Conservation (phyloP, 2,329 filamentous ascomycete genomes). For the Gnomoniopsis sp. region DNA sequence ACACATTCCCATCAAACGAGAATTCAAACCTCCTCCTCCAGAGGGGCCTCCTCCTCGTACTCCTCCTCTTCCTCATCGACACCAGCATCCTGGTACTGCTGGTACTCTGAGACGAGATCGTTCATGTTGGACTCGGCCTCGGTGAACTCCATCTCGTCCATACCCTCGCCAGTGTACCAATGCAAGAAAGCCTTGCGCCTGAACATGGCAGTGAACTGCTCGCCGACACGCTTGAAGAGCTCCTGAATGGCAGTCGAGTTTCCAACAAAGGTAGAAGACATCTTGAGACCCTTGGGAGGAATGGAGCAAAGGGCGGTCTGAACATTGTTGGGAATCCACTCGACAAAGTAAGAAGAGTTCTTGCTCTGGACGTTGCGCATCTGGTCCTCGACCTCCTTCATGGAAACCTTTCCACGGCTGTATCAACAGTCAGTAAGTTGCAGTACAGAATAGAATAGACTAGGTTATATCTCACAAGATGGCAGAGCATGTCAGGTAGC, state of each 20-base stretch:
- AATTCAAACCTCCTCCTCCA: conserved; percentile 64
- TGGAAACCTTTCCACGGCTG: conserved; percentile 96
- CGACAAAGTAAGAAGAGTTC: conserved; percentile 99
- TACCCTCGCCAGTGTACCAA: conserved; percentile 99
- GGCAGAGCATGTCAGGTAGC: conserved; percentile 98
- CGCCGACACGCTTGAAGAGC: conserved; percentile 99
- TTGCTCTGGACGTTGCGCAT: conserved; percentile 99
- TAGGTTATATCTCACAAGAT: conserved; percentile 69
- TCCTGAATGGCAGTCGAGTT: conserved; percentile 99
- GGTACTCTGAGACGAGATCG: conserved; percentile 98
- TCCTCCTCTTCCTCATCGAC: conserved; percentile 97
- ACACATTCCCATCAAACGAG: conserved; percentile 10
- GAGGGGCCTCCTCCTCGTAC: conserved; percentile 80
- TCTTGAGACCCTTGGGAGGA: conserved; percentile 94
- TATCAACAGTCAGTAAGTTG: conserved; percentile 23
- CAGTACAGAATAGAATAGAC: background rate
- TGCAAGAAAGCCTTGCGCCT: conserved; percentile 99
- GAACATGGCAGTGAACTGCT: conserved; percentile 99
- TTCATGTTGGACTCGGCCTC: conserved; percentile 99
- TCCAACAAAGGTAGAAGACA: conserved; percentile 98
- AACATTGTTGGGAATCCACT: conserved; percentile 99
- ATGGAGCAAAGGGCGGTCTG: conserved; percentile 99
- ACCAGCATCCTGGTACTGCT: conserved; percentile 99
- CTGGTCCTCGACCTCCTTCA: conserved; percentile 99
- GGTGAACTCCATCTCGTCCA: conserved; percentile 99